Base-by-base conservation (phyloP, 2,329 filamentous ascomycete species). In the Paradendryphiella salina region DNA sequence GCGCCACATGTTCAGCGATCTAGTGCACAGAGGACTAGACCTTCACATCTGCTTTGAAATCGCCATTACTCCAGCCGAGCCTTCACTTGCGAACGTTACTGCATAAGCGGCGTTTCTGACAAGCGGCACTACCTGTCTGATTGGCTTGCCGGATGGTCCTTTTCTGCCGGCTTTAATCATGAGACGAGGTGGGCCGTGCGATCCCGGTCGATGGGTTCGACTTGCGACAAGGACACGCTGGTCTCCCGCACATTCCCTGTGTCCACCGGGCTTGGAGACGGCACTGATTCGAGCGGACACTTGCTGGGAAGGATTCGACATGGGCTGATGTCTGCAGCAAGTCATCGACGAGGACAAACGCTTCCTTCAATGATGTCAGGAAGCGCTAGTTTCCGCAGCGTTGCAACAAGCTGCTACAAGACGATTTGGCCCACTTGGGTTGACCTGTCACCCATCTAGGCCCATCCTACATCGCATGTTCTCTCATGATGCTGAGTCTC, bases 71-170 rank as follows among this genome's bases (percentile, higher is more conserved):
- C 63, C 66, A 70, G 66, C 66, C 68, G 67, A 70, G 63, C 59
- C 46, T 53, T 62, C 54, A 62, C 47, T 54, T 60, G 50, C 50
- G 58, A 72, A 70, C 69, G 69, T 70, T 62, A 67, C 64, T 71
- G 69, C 69, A 72, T 71, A 70, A 72, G 69, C 69, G 69, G 59
- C 61, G 61, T 59, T 63, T 62, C 51, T 66, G 63, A 65, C 60
- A 66, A 54, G 56, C 57, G 34, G 45, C 34, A 20, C 18, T 17
- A 42, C n/a, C 13, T 10, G 37, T 46, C 37, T 66, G 55, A 72
- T 72, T 71, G 69, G 69, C 23, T 45, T 2, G 15, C 43, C 37
- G 4, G 28, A 7, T 46, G 40, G 43, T 42, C 61, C 58, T 54
- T 56, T 57, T 66, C 58, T 66, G 64, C 62, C 66, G 66, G 64